Conservation (phyloP, 2,329 filamentous ascomycete genomes). For the Penicillium sumatraense region DNA sequence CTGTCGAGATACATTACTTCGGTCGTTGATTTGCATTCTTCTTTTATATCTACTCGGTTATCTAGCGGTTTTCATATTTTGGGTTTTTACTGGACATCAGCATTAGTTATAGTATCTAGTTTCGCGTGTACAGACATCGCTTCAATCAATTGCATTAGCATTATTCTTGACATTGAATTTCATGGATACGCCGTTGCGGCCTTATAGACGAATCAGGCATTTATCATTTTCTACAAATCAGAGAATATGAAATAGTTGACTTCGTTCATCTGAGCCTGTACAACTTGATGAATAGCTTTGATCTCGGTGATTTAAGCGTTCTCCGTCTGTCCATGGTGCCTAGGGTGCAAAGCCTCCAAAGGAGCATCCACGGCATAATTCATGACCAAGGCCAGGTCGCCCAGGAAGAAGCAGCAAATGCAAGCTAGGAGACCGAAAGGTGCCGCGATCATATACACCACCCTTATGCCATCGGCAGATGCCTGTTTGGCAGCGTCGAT, state of each 20-base stretch:
- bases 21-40: slow-evolving; percentile 37
- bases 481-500: slow-evolving; percentile 4
- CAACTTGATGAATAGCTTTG: too few relatives aligned
- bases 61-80: slow-evolving; percentile 9
- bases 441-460: slow-evolving; percentile 14
- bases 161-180: background rate
- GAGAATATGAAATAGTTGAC: too few relatives aligned
- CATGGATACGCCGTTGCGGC: too few relatives aligned
- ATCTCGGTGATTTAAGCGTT: background rate
- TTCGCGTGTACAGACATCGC: background rate
- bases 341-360: slow-evolving; percentile 9
- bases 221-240: too few relatives aligned
- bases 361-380: slow-evolving; percentile 13
- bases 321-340: background rate
- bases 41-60: slow-evolving; percentile 16
- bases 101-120: slow-evolving; percentile 1
- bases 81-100: slow-evolving; percentile 2
- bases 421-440: slow-evolving; percentile 11
- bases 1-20: slow-evolving; percentile 53
- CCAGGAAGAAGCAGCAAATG: slow-evolving; percentile 8
- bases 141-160: background rate
- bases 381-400: slow-evolving; percentile 8
- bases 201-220: too few relatives aligned
- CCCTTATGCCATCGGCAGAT: slow-evolving; percentile 10
- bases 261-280: too few relatives aligned